Percentiles rank a stretch among this genome's conserved stretches.
Evolutionary conservation across 768 basidiomycete genomes (phyloP).

Genomic region (Pleurotus eryngii): DNA sequence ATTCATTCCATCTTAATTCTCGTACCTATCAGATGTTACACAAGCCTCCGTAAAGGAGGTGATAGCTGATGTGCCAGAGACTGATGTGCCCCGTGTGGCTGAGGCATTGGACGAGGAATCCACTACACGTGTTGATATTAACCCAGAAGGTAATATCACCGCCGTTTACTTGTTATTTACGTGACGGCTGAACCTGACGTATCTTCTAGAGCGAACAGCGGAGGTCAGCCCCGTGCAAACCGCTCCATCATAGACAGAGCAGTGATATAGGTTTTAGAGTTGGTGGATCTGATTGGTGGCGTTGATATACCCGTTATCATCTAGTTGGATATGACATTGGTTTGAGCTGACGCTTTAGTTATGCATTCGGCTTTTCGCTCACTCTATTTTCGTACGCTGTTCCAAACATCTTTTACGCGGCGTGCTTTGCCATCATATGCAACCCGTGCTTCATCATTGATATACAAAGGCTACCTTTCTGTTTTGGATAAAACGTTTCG

Average conservation of each 20-base stretch:
- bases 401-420: neutral
- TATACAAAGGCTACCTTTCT: too few relatives aligned
- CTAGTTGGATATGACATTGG: conserved; percentile 3
- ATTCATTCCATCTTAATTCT: neutral
- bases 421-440: neutral
- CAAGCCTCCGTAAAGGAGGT: neutral
- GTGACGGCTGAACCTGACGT: neutral
- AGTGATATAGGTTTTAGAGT: neutral
- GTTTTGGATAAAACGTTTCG: too few relatives aligned
- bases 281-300: neutral
- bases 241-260: neutral
- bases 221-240: neutral
- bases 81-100: neutral
- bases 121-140: neutral
- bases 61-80: neutral
- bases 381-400: neutral
- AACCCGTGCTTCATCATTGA: too few relatives aligned
- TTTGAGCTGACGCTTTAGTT: conserved; percentile 1
- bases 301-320: conserved; percentile 1
- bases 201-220: neutral
- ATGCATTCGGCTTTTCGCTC: neutral
- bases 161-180: neutral
- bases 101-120: too few relatives aligned
- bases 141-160: neutral
- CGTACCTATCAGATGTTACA: neutral